These are phyloP conservation scores for Vaccinium vitisidaea DNA, from an alignment of 148 eudicot species.

Conservation along the genomic window DNA sequence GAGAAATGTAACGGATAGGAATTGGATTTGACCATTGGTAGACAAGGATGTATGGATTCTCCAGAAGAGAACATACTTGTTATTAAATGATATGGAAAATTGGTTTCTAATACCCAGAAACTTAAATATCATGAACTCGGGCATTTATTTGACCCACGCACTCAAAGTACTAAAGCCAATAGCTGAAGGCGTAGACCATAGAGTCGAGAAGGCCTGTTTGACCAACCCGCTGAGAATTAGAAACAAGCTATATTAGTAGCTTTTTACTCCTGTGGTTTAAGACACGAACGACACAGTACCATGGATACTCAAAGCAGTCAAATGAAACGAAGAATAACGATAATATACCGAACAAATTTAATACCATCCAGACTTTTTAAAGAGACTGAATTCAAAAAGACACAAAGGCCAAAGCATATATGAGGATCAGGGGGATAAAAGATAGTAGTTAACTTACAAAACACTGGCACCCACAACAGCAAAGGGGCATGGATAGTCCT, in stretches of 20 bases:
- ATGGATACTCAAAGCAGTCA: background rate
- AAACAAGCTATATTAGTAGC: background rate
- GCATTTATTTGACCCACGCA: background rate
- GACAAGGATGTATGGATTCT: conserved; percentile 1
- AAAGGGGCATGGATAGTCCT: conserved; percentile 81
- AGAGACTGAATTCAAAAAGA: background rate
- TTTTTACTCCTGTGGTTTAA: background rate
- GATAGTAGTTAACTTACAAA: conserved; percentile 54
- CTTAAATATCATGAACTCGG: background rate
- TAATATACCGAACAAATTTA: background rate
- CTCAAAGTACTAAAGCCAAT: background rate
- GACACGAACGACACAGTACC: background rate
- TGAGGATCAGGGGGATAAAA: background rate
- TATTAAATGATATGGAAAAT: background rate
- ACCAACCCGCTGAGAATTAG: background rate
- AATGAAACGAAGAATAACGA: background rate
- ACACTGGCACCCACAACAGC: conserved; percentile 94
- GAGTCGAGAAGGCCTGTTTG: background rate
- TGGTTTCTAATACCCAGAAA: background rate
- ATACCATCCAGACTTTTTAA: background rate
- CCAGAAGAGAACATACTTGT: background rate
- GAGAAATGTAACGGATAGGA: background rate
- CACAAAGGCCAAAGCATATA: background rate
- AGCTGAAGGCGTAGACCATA: background rate
- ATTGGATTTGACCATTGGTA: background rate